Percentiles rank a stretch among this genome's conserved stretches.
These are phyloP conservation scores for Umbilicus rupestris DNA, from an alignment of 164 flowering plant species.

Conservation along the genomic window DNA sequence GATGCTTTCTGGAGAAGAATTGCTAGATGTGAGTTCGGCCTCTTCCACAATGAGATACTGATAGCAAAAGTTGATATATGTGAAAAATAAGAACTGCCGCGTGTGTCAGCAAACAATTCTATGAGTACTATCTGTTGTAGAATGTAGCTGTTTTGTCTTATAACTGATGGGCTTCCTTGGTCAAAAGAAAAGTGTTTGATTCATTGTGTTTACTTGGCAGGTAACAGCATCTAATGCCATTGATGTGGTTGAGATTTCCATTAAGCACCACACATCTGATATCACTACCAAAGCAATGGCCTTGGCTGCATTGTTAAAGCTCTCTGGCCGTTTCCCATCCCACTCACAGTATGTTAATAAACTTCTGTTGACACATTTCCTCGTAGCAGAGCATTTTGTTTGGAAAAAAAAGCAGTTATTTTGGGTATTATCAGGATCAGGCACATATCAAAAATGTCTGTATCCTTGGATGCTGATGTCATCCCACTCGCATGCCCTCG, in stretches of 20 bases:
- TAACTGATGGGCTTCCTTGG: neutral
- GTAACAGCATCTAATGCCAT: constrained; percentile 93
- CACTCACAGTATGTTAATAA: constrained; percentile 62
- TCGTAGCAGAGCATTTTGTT: neutral
- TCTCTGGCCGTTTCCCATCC: constrained; percentile 87
- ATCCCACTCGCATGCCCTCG: neutral
- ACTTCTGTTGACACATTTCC: neutral
- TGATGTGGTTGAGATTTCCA: constrained; percentile 63
- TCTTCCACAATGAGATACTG: neutral
- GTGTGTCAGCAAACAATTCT: too few relatives aligned
- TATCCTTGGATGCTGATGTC: neutral
- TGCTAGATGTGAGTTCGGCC: constrained; percentile 60
- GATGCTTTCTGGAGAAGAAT: constrained; percentile 76
- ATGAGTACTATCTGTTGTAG: too few relatives aligned
- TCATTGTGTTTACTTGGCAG: constrained; percentile 24
- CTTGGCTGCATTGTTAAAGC: constrained; percentile 79
- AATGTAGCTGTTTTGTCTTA: neutral
- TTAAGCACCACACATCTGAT: constrained; percentile 58
- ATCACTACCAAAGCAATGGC: constrained; percentile 79
- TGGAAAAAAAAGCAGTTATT: neutral
- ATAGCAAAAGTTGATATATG: neutral
- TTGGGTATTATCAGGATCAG: neutral
- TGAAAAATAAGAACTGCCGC: neutral
- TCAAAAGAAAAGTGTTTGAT: neutral
- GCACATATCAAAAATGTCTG: neutral